These are phyloP conservation scores for Tremellales sp. DNA, from an alignment of 1,284 basidiomycete species.

Conservation along the genomic window DNA sequence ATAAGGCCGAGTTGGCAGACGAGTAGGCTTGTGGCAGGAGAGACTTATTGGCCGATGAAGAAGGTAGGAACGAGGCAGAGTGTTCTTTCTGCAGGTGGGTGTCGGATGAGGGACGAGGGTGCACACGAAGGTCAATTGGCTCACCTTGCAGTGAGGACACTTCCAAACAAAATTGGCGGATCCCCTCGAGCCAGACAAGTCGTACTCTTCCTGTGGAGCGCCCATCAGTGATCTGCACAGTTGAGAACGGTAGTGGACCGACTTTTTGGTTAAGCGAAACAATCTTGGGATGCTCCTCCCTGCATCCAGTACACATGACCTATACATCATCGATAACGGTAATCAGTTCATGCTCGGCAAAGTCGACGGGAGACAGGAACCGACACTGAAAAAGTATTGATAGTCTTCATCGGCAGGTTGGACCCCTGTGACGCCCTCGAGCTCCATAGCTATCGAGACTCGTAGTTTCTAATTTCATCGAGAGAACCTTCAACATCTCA, in stretches of 20 bases:
- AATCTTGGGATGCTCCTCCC: slow-evolving; percentile 45
- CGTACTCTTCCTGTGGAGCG: slow-evolving; percentile 36
- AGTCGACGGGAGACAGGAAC: slow-evolving; percentile 7
- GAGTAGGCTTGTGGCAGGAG: slow-evolving; percentile 34
- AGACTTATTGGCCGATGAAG: slow-evolving; percentile 27
- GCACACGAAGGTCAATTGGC: slow-evolving; percentile 1
- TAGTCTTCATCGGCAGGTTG: slow-evolving; percentile 37
- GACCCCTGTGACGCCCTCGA: slow-evolving; percentile 46
- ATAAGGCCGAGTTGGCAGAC: slow-evolving; percentile 14
- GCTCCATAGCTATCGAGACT: slow-evolving; percentile 45
- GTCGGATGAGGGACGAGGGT: background rate
- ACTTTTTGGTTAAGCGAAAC: slow-evolving; percentile 44
- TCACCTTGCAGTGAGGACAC: slow-evolving; percentile 47
- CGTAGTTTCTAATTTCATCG: slow-evolving; percentile 38
- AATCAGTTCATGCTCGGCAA: background rate
- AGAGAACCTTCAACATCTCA: background rate
- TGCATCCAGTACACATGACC: slow-evolving; percentile 44
- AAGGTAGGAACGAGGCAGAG: slow-evolving; percentile 44
- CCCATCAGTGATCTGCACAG: background rate
- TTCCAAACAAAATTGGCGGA: slow-evolving; percentile 48
- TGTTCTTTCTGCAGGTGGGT: slow-evolving; percentile 42
- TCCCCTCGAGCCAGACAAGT: slow-evolving; percentile 46
- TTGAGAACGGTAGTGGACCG: slow-evolving; percentile 3
- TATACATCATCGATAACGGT: slow-evolving; percentile 13
- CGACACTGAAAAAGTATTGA: slow-evolving; percentile 47